Evolutionary conservation across 768 basidiomycete species (phyloP).

Genomic region (Lentinula detonsa): DNA sequence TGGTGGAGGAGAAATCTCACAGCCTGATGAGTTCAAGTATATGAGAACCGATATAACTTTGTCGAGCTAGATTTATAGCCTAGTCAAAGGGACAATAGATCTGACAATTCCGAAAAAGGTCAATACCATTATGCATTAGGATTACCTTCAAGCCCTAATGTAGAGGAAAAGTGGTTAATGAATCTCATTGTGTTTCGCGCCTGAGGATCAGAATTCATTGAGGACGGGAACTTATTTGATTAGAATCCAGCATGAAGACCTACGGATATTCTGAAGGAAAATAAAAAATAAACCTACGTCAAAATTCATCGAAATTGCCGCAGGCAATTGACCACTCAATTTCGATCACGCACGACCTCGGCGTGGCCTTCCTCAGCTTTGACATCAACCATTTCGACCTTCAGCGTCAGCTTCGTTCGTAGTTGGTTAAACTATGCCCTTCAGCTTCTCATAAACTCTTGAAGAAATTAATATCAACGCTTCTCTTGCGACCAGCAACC

Average conservation of each 20-base stretch:
- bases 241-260: too few species aligned
- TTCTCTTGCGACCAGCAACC: neutral
- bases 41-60: neutral
- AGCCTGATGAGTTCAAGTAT: too few species aligned
- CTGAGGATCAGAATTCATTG: too few species aligned
- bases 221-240: too few species aligned
- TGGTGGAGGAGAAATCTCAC: too few species aligned
- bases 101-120: neutral
- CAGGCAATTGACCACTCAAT: too few species aligned
- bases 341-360: neutral
- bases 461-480: neutral
- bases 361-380: neutral
- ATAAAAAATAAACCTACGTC: too few species aligned
- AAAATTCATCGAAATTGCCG: too few species aligned
- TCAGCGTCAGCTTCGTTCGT: neutral
- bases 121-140: neutral
- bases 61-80: neutral
- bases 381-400: neutral
- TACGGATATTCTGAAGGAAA: too few species aligned
- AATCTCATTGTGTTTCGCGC: neutral
- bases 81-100: neutral
- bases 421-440: neutral
- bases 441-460: neutral
- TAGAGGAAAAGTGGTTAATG: neutral
- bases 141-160: neutral